Evolutionary conservation across 371 early-diverging fungal species (phyloP), one percentile per base, ranked within the genome.

Genomic region (Blastocladiella emersonii): DNA sequence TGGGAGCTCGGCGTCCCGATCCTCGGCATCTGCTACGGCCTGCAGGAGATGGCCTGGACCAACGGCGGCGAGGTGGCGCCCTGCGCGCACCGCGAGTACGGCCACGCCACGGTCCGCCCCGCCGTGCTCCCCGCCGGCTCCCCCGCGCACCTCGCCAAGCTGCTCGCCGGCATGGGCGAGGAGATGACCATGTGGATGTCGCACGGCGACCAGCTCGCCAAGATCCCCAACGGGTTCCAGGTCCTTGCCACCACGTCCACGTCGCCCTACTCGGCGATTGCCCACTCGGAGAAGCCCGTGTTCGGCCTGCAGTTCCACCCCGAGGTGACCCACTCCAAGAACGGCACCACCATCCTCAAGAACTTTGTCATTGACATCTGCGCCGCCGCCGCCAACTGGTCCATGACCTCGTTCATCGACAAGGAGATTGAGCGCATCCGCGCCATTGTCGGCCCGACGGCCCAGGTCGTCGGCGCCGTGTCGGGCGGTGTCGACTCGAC

Each of bases 1-100:
- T 95, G 92, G 78, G 82, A 84, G 59, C 78, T 90, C 36, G 88
- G 87, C 65, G 89, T 92, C 39, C 95, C 98, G 43, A 80, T 95
- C 34, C 84, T 97, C 57, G 98, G 98, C 74, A 94, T 97, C 73
- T 97, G 98, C 80, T 97, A 95, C 68, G 98, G 98, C 67, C 84
- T 97, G 65, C 94, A 91, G 78, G 94, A 95, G 78, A 87, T 94
- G 74, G 86, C 93, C 53, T 85, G 82, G 76, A 77, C 85, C 68
- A 82, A 85, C 73, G 92, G 92, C 61, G 93, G 95, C 66, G 82
- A 86, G 71, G 90, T 93, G 25, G 87, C 83, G 61, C 76, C 89
- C 60, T 89, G 91, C 67, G 86, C 87, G 63, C 88, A 91, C 74
- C 88, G 93, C 68, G 98, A 97, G 74, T 97, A 94, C 71, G 98